phyloP scores from a whole-genome alignment of 2,329 filamentous ascomycete genomes.

The Biscogniauxia sp. region DNA sequence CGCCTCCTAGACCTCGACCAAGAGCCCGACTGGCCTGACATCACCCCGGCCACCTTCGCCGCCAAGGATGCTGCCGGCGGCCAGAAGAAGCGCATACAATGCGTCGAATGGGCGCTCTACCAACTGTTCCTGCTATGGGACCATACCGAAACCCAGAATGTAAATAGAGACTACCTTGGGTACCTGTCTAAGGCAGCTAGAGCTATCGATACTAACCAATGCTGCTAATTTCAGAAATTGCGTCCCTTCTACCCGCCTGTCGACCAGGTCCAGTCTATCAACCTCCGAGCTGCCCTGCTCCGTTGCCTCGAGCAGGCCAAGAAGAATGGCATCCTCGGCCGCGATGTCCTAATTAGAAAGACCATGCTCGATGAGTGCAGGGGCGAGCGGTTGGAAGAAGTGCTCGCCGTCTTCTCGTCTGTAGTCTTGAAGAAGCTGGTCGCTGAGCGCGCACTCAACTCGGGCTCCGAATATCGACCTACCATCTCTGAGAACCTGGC shows the following conservation, averaged over 20 bases:
- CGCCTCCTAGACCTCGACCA: slow-evolving; percentile 78
- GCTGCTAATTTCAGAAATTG: slow-evolving; percentile 63
- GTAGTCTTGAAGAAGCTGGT: slow-evolving; percentile 72
- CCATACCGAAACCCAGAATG: slow-evolving; percentile 68
- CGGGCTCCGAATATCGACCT: slow-evolving; percentile 37
- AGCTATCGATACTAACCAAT: slow-evolving; percentile 7
- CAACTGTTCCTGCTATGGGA: slow-evolving; percentile 85
- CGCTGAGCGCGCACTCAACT: slow-evolving; percentile 39
- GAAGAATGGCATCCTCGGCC: slow-evolving; percentile 78
- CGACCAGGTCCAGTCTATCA: slow-evolving; percentile 87
- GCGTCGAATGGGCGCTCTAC: slow-evolving; percentile 88
- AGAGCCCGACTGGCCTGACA: slow-evolving; percentile 74
- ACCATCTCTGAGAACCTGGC: slow-evolving; percentile 55
- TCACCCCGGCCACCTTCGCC: slow-evolving; percentile 69
- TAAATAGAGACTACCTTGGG: slow-evolving; percentile 37
- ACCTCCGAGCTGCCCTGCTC: slow-evolving; percentile 80
- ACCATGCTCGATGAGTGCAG: slow-evolving; percentile 97
- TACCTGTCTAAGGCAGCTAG: too few species aligned
- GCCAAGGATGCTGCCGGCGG: slow-evolving; percentile 64
- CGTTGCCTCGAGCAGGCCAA: slow-evolving; percentile 81
- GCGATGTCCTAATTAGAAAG: slow-evolving; percentile 80
- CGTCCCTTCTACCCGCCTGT: slow-evolving; percentile 86
- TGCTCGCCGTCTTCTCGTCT: slow-evolving; percentile 80
- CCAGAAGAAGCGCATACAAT: slow-evolving; percentile 78
- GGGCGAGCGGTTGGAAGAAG: slow-evolving; percentile 84